These are phyloP conservation scores for Pleurotus djamor DNA, from an alignment of 768 basidiomycete genomes.

Conservation along the genomic window DNA sequence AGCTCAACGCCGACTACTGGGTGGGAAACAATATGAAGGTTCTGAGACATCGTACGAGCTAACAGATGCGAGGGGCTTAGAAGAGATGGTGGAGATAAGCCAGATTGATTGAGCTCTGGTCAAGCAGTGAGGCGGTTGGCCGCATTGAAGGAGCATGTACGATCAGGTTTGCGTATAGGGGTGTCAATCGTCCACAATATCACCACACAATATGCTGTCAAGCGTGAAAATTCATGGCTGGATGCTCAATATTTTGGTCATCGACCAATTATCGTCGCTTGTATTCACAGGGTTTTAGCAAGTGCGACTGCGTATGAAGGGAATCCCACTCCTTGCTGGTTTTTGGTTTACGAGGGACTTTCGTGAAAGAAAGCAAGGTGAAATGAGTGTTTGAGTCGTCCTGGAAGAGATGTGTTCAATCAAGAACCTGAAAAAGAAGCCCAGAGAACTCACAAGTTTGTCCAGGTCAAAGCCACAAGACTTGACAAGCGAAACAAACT, in stretches of 20 bases:
- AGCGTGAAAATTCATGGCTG: too few relatives aligned
- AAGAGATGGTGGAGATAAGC: background rate
- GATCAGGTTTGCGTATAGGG: too few relatives aligned
- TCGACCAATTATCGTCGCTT: conserved; percentile 61
- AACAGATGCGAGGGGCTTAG: background rate
- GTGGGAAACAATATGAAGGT: conserved; percentile 58
- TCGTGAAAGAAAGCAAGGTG: conserved; percentile 78
- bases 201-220: too few relatives aligned
- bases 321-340: conserved; percentile 59
- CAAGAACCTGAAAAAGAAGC: background rate
- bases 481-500: conserved; percentile 61
- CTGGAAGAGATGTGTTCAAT: conserved; percentile 32
- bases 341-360: conserved; percentile 44
- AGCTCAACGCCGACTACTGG: conserved; percentile 74
- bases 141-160: too few relatives aligned
- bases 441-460: conserved; percentile 50
- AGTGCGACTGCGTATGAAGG: conserved; percentile 45
- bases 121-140: too few relatives aligned
- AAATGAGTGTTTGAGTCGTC: conserved; percentile 85
- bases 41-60: conserved; percentile 20
- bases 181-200: too few relatives aligned
- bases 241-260: background rate
- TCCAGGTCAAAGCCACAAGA: conserved; percentile 74
- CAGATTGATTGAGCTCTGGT: background rate
- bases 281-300: conserved; percentile 91